These are phyloP conservation scores for Yamadazyma akitaensis DNA, from an alignment of 805 yeast genomes.

Conservation along the genomic window DNA sequence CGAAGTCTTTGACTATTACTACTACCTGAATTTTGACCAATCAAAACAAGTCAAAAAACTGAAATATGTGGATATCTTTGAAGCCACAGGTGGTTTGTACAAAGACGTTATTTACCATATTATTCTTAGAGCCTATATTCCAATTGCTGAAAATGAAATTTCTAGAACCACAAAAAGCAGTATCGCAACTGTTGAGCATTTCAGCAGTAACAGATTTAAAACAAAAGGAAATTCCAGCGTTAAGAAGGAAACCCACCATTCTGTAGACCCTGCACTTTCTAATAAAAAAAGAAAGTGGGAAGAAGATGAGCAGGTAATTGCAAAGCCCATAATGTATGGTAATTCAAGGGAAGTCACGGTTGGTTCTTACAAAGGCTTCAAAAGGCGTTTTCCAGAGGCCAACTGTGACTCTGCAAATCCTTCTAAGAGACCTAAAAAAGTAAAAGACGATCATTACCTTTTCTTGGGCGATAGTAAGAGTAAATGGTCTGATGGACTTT, in stretches of 20 bases:
- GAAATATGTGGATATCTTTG: not conserved
- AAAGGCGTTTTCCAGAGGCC: not conserved
- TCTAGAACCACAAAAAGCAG: not conserved
- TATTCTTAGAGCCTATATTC: not conserved
- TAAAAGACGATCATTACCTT: not conserved
- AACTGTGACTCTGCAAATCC: not conserved
- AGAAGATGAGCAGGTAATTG: not conserved
- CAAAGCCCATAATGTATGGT: not conserved
- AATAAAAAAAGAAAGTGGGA: not conserved
- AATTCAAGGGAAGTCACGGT: not conserved
- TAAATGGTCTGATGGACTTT: not conserved
- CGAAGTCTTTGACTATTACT: not conserved
- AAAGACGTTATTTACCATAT: not conserved
- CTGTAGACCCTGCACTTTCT: not conserved
- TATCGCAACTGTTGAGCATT: not conserved
- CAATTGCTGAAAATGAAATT: not conserved
- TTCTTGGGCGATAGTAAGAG: not conserved
- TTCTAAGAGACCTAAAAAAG: not conserved
- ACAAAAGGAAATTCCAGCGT: not conserved
- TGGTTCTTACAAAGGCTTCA: not conserved
- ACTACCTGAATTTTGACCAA: not conserved
- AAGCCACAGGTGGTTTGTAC: not conserved
- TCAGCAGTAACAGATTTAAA: not conserved
- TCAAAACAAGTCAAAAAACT: not conserved
- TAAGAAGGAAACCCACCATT: not conserved